Evolutionary conservation across 345 rosid species (phyloP).

Genomic region (Arabidopsis suecica): DNA sequence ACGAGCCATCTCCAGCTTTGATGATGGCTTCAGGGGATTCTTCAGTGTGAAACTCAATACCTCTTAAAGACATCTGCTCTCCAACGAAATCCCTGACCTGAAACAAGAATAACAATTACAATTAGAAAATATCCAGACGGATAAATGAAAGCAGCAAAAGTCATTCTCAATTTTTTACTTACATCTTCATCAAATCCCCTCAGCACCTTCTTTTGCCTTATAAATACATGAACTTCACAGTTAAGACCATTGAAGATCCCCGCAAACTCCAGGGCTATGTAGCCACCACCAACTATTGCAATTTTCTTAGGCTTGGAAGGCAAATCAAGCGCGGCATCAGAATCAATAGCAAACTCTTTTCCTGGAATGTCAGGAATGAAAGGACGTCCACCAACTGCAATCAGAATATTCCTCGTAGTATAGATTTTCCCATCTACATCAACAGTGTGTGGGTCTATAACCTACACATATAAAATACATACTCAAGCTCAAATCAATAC

Average conservation of each 20-base stretch:
- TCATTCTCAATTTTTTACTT: slow-evolving; percentile 30
- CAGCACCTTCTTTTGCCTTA: slow-evolving; percentile 86
- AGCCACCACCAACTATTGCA: slow-evolving; percentile 93
- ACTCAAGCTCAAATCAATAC: slow-evolving; percentile 30
- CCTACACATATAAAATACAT: slow-evolving; percentile 45
- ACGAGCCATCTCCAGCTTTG: slow-evolving; percentile 76
- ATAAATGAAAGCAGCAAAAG: slow-evolving; percentile 18
- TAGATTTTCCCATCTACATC: slow-evolving; percentile 85
- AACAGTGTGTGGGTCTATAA: slow-evolving; percentile 84
- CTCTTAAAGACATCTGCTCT: slow-evolving; percentile 90
- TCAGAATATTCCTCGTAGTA: slow-evolving; percentile 73
- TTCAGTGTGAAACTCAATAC: slow-evolving; percentile 88
- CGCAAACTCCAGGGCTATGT: slow-evolving; percentile 88
- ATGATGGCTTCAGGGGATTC: slow-evolving; percentile 86
- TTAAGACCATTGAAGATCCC: slow-evolving; percentile 84
- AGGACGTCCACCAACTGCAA: slow-evolving; percentile 92
- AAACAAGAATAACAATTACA: slow-evolving; percentile 17
- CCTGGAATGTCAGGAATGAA: slow-evolving; percentile 94
- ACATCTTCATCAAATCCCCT: slow-evolving; percentile 99
- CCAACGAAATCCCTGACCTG: slow-evolving; percentile 90
- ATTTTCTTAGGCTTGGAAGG: slow-evolving; percentile 80
- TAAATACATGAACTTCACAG: slow-evolving; percentile 92
- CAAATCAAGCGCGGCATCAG: slow-evolving; percentile 97
- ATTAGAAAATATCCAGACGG: not conserved
- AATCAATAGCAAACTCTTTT: slow-evolving; percentile 80